Evolutionary conservation across 192 early-diverging fungal species (phyloP).

Genomic region (Rhizoclosmatium globosum): DNA sequence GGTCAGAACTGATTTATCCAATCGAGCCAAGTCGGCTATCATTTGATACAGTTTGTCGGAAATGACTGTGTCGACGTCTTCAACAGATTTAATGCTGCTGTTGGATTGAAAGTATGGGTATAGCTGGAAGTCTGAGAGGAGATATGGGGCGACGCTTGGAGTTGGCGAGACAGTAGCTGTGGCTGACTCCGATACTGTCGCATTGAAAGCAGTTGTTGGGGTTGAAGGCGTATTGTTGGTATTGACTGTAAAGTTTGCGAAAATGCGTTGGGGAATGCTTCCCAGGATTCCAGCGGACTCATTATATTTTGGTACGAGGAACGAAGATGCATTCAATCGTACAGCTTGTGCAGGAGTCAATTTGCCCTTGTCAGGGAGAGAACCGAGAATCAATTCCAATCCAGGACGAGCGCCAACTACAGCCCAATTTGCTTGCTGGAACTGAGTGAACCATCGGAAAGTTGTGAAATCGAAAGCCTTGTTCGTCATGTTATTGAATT

Average conservation of each 20-base stretch:
- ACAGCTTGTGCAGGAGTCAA: neutral
- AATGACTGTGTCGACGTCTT: constrained; percentile 8
- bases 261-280: constrained; percentile 48
- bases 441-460: constrained; percentile 6
- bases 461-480: neutral
- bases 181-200: neutral
- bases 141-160: neutral
- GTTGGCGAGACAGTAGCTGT: neutral
- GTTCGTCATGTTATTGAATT: neutral
- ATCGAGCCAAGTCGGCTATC: constrained; percentile 46
- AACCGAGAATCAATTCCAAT: neutral
- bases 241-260: constrained; percentile 26
- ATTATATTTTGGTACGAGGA: neutral
- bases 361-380: neutral
- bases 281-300: constrained; percentile 41
- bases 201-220: neutral
- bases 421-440: constrained; percentile 11
- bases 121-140: constrained; percentile 4
- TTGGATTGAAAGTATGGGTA: constrained; percentile 15
- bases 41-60: neutral
- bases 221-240: neutral
- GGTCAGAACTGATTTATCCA: constrained; percentile 58
- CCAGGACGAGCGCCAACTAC: neutral
- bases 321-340: neutral
- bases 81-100: neutral